A percentile compares a stretch with the other conserved stretches of the same genome.
phyloP scores from a whole-genome alignment of 75 land plant genomes.

The Isoetes taiwanensis region DNA sequence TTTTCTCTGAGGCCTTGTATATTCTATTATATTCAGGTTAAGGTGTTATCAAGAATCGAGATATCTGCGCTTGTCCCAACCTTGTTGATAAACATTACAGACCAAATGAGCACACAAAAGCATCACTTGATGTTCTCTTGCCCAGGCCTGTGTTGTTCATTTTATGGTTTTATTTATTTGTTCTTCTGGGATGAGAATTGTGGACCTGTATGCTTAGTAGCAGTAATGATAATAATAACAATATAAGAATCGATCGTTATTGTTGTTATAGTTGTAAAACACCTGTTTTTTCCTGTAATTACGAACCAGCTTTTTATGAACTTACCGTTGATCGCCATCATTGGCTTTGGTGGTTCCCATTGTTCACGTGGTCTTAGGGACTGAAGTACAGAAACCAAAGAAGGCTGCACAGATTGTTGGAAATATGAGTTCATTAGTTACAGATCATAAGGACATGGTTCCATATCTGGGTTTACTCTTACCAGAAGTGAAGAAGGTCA shows the following conservation, averaged over 20 bases:
- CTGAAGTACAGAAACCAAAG: constrained; percentile 93
- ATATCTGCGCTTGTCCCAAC: constrained; percentile 88
- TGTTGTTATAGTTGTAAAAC: background rate
- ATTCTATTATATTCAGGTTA: too few relatives aligned
- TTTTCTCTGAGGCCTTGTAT: too few relatives aligned
- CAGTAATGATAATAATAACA: too few relatives aligned
- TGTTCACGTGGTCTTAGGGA: constrained; percentile 87
- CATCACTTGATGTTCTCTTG: constrained; percentile 93
- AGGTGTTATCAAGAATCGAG: constrained; percentile 97
- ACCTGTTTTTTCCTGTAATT: too few relatives aligned
- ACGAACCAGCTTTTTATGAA: constrained; percentile 95
- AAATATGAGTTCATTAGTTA: constrained; percentile 97
- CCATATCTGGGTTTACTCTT: constrained; percentile 86
- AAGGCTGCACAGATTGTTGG: constrained; percentile 98
- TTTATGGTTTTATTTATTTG: too few relatives aligned
- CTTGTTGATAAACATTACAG: constrained; percentile 64
- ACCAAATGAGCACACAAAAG: constrained; percentile 92
- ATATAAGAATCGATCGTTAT: too few relatives aligned
- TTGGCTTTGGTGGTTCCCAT: constrained; percentile 97
- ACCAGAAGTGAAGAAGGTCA: constrained; percentile 97
- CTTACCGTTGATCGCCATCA: constrained; percentile 92
- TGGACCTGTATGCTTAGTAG: too few relatives aligned
- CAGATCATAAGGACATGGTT: constrained; percentile 98
- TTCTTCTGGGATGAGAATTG: too few relatives aligned
- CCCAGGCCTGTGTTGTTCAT: too few relatives aligned